Percentiles rank a stretch among this genome's conserved stretches.
Conservation (phyloP, 176 grass and related monocot species). For the Rhynchospora breviuscula region DNA sequence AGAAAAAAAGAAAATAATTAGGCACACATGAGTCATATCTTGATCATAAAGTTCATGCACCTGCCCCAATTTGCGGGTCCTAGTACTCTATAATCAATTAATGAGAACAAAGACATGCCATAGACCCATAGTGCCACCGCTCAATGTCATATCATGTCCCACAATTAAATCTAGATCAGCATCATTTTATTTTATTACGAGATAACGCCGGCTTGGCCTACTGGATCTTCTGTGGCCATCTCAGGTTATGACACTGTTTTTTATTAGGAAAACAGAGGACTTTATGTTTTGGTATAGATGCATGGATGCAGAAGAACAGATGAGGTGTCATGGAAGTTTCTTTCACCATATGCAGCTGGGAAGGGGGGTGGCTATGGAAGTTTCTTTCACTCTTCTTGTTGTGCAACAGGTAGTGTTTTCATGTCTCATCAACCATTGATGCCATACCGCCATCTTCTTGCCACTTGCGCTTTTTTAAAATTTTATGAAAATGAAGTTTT, state of each 20-base stretch:
- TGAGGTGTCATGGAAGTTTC: not conserved
- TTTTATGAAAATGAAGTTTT: not conserved
- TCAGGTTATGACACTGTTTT: not conserved
- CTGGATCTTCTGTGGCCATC: not conserved
- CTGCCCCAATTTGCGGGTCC: not conserved
- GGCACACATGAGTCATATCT: not conserved
- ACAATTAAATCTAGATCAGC: not conserved
- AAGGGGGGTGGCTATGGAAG: not conserved
- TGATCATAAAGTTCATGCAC: not conserved
- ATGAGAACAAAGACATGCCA: not conserved
- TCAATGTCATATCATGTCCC: not conserved
- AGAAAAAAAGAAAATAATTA: not conserved
- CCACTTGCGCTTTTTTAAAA: not conserved
- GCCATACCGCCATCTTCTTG: not conserved
- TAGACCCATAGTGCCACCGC: not conserved
- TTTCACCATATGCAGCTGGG: not conserved
- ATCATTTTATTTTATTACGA: not conserved
- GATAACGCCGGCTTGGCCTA: not conserved
- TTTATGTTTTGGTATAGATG: not conserved
- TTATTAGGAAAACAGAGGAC: too few relatives aligned
- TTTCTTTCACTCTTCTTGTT: slow-evolving; percentile 16
- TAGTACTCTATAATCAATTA: not conserved
- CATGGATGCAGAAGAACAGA: not conserved
- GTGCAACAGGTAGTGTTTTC: not conserved
- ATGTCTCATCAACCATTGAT: not conserved